Conservation (phyloP, 495 filamentous ascomycete genomes). For the Trichoderma reesei region DNA sequence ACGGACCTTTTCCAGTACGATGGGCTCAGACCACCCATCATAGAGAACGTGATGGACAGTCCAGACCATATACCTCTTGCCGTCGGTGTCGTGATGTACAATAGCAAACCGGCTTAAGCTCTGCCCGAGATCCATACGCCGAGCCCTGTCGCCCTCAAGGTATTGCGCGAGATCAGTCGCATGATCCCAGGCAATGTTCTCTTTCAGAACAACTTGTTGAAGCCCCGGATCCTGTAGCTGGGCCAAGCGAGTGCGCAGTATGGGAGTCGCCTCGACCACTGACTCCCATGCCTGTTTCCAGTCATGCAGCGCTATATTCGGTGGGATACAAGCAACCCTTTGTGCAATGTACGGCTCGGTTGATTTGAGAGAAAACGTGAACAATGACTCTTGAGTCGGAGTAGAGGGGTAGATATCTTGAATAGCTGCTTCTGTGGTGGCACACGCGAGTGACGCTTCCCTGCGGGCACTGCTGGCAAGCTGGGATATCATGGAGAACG, state of each 20-base stretch:
- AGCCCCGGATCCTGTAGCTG: not conserved
- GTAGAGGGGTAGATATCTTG: not conserved
- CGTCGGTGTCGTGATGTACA: not conserved
- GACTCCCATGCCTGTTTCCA: constrained; percentile 1
- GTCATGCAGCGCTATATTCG: not conserved
- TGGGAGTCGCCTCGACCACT: constrained; percentile 26
- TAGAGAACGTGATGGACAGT: not conserved
- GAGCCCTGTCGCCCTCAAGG: not conserved
- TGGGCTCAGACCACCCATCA: not conserved
- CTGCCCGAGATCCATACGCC: not conserved
- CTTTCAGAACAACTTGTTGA: not conserved
- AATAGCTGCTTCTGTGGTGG: not conserved
- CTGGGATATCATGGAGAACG: not conserved
- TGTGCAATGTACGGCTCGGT: not conserved
- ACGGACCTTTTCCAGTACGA: not conserved
- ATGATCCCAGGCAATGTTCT: not conserved
- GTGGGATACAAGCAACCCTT: not conserved
- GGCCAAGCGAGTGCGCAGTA: constrained; percentile 3
- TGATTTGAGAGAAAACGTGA: not conserved
- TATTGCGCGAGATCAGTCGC: not conserved
- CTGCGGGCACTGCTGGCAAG: not conserved
- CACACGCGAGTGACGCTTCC: not conserved
- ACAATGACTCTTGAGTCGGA: not conserved
- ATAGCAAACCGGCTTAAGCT: not conserved
- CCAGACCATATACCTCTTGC: not conserved